Evolutionary conservation across 1,284 basidiomycete genomes (phyloP).

Genomic region (Malassezia psittaci): DNA sequence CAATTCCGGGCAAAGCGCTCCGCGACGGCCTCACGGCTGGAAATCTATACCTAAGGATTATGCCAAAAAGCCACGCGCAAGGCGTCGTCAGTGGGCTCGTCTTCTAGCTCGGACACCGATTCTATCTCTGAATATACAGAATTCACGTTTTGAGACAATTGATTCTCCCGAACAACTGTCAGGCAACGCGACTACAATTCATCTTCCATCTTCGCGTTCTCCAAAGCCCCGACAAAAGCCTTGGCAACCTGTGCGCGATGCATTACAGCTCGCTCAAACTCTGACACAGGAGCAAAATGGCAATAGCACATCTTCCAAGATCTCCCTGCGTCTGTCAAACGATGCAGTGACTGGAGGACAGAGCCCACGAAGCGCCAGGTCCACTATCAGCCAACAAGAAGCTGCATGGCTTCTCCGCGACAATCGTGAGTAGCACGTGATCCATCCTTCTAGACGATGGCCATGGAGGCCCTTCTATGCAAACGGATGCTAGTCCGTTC

Average conservation of each 20-base stretch:
- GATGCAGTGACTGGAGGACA: background rate
- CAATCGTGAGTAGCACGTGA: conserved; percentile 1
- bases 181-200: too few species aligned
- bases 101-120: conserved; percentile 3
- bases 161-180: too few species aligned
- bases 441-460: background rate
- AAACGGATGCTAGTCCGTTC: too few species aligned
- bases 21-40: background rate
- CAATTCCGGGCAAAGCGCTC: too few species aligned
- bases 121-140: background rate
- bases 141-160: too few species aligned
- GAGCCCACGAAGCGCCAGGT: background rate
- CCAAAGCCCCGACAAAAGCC: background rate
- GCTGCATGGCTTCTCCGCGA: background rate
- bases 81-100: conserved; percentile 10
- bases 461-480: too few species aligned
- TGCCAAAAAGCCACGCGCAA: background rate
- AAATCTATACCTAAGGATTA: background rate
- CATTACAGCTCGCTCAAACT: background rate
- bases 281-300: background rate
- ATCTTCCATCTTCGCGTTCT: background rate
- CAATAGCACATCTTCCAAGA: background rate
- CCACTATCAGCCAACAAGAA: conserved; percentile 1
- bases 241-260: background rate
- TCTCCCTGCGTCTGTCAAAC: background rate